Conservation (phyloP, 2,329 filamentous ascomycete genomes). For the Lachnellula occidentalis region DNA sequence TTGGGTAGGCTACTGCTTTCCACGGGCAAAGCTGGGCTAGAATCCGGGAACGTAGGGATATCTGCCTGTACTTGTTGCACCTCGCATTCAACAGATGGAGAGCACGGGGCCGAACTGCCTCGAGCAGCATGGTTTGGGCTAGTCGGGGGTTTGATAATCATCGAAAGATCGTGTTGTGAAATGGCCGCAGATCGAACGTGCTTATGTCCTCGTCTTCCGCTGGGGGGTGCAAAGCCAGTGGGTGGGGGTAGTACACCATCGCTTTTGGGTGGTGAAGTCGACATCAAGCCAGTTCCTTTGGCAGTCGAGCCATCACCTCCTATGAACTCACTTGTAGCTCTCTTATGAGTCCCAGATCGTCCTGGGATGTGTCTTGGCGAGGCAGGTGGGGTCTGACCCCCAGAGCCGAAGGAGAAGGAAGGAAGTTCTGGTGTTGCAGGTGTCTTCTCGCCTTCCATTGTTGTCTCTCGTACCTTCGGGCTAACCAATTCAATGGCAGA, state of each 20-base stretch:
- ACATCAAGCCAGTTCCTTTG: constrained; percentile 45
- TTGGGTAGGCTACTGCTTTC: constrained; percentile 6
- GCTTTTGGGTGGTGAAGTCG: constrained; percentile 63
- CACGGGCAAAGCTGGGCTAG: constrained; percentile 6
- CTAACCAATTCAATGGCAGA: constrained; percentile 33
- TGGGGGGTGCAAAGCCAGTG: constrained; percentile 42
- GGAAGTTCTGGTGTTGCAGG: constrained; percentile 26
- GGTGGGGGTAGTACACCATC: constrained; percentile 54
- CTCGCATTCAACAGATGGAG: constrained; percentile 33
- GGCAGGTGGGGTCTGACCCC: constrained; percentile 38
- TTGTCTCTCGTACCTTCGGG: background rate
- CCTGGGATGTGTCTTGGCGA: constrained; percentile 42
- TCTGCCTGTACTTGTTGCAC: constrained; percentile 9
- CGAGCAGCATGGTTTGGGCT: constrained; percentile 14
- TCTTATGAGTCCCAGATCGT: constrained; percentile 57
- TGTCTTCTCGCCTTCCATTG: background rate
- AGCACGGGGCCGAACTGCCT: constrained; percentile 35
- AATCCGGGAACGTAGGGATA: constrained; percentile 20
- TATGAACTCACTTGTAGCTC: constrained; percentile 81
- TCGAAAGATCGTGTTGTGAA: constrained; percentile 74
- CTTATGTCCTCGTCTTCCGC: constrained; percentile 61
- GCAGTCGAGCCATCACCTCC: constrained; percentile 55
- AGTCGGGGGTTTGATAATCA: constrained; percentile 49
- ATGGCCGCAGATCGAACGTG: constrained; percentile 73
- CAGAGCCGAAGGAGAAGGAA: constrained; percentile 29